Evolutionary conservation across 306 rosid genomes (phyloP), one percentile per base, ranked within the genome.

Genomic region (Rosa persica): DNA sequence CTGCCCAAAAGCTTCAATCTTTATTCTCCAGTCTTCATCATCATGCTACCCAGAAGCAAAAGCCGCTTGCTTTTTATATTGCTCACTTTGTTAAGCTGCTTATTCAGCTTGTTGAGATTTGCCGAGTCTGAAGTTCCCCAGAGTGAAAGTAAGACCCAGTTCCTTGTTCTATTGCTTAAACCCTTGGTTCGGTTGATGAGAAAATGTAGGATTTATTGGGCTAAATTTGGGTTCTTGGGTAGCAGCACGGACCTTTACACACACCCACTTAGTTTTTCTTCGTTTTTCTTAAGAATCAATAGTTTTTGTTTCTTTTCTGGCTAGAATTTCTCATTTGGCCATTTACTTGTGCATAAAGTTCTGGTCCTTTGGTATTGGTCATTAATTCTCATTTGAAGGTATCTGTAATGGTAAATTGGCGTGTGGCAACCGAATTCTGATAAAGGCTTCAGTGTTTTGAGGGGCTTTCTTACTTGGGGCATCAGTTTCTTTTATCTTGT

Each of bases 41-140:
- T 13, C 84, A 92, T 86, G 96, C 44, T 42, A 76, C 67, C 67
- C 62, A 54, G 64, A 73, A 82, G 82, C 78, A 75, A 27, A 25
- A 75, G n/a, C 46, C 73, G 34, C 57, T 70, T 83, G 72, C 74
- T 78, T 64, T 73, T 73, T 34, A 48, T 81, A 36, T 49, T 84
- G 36, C 25, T 83, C 25, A 13, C 83, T 69, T 67, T 80, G 30
- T 42, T 79, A 40, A 85, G 78, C 79, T 82, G 87, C 84, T 58
- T 48, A 54, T 85, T 89, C 80, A 62, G 81, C 44, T 80, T 82
- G 79, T 84, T 82, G 73, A 70, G 85, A 77, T 79, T 86, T 83
- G 86, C 82, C 2, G 90, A 83, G 62, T 80, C 92, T 12, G 75
- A 58, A 73, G 72, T 93, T 47, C 86, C 97, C 64, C 90, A 88